phyloP scores from a whole-genome alignment of 495 filamentous ascomycete genomes.

The Talaromyces stipitatus region DNA sequence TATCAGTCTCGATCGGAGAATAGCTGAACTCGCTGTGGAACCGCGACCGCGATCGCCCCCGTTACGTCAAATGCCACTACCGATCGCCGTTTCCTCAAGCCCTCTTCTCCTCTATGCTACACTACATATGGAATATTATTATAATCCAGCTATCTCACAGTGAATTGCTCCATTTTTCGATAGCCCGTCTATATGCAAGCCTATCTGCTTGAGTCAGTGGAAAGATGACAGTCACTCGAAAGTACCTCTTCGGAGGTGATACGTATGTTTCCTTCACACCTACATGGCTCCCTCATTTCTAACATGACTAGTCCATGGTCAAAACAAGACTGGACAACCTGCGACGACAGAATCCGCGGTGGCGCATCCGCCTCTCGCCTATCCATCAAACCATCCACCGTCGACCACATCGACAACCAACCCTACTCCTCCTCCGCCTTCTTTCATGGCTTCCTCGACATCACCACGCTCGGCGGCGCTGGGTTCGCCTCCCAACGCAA shows the following conservation, averaged over 20 bases:
- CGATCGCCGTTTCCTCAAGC: neutral
- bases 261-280: neutral
- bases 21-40: no score
- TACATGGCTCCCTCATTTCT: neutral
- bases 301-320: slow-evolving; percentile 47
- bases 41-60: neutral
- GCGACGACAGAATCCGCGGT: slow-evolving; percentile 68
- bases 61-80: neutral
- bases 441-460: slow-evolving; percentile 67
- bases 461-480: slow-evolving; percentile 66
- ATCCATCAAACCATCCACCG: neutral
- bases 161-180: neutral
- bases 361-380: slow-evolving; percentile 56
- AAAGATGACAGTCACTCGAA: neutral
- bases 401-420: slow-evolving; percentile 11
- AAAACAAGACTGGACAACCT: slow-evolving; percentile 51
- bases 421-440: slow-evolving; percentile 11
- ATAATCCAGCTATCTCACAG: neutral
- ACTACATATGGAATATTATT: neutral
- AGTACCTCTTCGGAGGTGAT: slow-evolving; percentile 2
- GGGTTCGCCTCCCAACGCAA: slow-evolving; percentile 78
- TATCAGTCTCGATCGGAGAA: neutral
- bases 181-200: neutral
- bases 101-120: neutral
- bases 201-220: neutral